Evolutionary conservation across 2,329 filamentous ascomycete genomes (phyloP).

Genomic region (Stachybotrys echinatus): DNA sequence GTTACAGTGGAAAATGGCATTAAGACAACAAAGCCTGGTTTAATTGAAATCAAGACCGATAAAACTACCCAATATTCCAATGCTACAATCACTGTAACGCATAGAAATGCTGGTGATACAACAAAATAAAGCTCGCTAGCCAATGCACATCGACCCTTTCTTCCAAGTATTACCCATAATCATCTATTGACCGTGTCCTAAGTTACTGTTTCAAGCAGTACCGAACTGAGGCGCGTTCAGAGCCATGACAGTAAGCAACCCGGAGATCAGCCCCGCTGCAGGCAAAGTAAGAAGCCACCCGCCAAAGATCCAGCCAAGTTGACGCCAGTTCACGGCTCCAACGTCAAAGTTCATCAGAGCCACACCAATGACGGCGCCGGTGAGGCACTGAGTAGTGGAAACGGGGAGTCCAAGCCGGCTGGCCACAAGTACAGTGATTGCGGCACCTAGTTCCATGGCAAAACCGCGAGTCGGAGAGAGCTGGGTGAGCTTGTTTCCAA

Average conservation of each 20-base stretch:
- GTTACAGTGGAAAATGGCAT: too few species aligned
- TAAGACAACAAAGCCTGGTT: too few species aligned
- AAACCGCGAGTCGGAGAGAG: conserved; percentile 28
- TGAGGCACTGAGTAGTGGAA: conserved; percentile 20
- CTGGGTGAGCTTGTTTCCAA: conserved; percentile 36
- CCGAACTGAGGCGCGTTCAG: conserved; percentile 15
- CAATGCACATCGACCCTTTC: too few species aligned
- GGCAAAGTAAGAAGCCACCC: conserved; percentile 19
- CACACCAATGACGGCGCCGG: conserved; percentile 17
- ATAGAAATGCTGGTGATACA: too few species aligned
- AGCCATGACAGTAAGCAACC: conserved; percentile 15
- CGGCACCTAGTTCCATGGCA: conserved; percentile 32
- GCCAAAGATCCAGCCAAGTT: conserved; percentile 17
- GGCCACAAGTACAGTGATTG: conserved; percentile 22
- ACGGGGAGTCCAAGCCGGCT: conserved; percentile 16
- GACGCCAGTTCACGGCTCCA: conserved; percentile 17
- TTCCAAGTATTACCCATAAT: too few species aligned
- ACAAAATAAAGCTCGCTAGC: too few species aligned
- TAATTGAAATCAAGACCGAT: too few species aligned
- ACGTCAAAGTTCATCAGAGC: conserved; percentile 15
- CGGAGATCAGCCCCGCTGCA: conserved; percentile 15
- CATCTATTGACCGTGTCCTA: too few species aligned
- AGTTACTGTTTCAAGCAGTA: background rate
- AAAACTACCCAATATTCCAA: too few species aligned
- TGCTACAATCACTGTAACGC: too few species aligned